Base-by-base conservation (phyloP, 352 stramenopile species). In the Globisporangium paddicum region DNA sequence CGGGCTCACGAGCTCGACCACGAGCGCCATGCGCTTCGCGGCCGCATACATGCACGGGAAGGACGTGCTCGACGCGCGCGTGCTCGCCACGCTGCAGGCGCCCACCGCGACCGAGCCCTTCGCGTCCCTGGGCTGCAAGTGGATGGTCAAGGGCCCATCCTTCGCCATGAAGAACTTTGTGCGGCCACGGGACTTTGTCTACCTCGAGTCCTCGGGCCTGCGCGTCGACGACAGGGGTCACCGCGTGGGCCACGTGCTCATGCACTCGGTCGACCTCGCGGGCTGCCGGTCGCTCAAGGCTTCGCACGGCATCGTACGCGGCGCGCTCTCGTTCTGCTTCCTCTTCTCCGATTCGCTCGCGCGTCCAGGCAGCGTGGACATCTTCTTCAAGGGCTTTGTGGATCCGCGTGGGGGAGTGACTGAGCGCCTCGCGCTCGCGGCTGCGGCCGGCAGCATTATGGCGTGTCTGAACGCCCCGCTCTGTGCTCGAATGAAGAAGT, bases 331-430 rank as follows among this genome's bases (percentile, higher is more conserved):
- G 37, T 73, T 74, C 46, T 69, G 66, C 37, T 63, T 68, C 40
- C 41, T 77, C 10, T 77, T 77, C 30, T 63, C 62, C 18, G 66
- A 77, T 26, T 58, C 32, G n/a, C 14, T 28, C 21, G 2, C 10
- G 8, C 37, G 45, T 0, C 48, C 28, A 2, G 61, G 60, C 4
- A 18, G 19, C 5, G 54, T 73, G 18, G 69, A 77, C 9, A 57
- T 77, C 2, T 77, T 77, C 49, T 67, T 62, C 58, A 74, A 74
- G 26, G 69, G 69, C 11, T 77, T 72, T 46, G 54, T 77, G 5
- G 69, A 77, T 18, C 69, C 63, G 21, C 66, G 64, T 7, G 66
- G 69, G 10, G 52, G 66, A 0, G 53, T 73, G 35, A 47, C 64
- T 2, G 58, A 65, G n/a, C 56, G 48, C 1, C 38, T 77, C 7